A percentile compares a stretch with the other conserved stretches of the same genome.
Evolutionary conservation across 2,329 filamentous ascomycete species (phyloP).

Genomic region (Zasmidium angulare): DNA sequence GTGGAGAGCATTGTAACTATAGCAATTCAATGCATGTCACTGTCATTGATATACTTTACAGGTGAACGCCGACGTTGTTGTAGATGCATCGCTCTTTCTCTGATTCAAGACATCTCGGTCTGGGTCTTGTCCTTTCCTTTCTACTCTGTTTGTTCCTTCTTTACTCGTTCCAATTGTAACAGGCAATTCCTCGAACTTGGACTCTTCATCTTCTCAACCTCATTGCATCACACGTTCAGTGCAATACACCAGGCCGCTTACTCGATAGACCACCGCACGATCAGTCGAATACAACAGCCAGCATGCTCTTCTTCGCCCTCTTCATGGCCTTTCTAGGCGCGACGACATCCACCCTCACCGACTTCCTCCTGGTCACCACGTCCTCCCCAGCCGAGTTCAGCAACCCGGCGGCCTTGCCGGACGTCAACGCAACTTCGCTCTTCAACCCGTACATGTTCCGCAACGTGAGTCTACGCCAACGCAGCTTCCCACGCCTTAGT

Average conservation of each 20-base stretch:
- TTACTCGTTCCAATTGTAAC: too few relatives aligned
- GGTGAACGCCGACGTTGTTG: too few relatives aligned
- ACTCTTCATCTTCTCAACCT: too few relatives aligned
- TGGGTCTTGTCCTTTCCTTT: too few relatives aligned
- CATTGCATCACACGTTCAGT: too few relatives aligned
- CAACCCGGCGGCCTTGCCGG: constrained; percentile 35
- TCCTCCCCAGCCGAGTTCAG: constrained; percentile 25
- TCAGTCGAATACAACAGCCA: neutral
- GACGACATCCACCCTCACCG: constrained; percentile 9
- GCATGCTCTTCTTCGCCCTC: neutral
- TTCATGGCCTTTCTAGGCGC: neutral
- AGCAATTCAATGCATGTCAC: too few relatives aligned
- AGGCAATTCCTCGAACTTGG: too few relatives aligned
- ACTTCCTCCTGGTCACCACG: constrained; percentile 45
- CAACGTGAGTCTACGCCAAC: constrained; percentile 9
- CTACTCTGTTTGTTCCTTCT: too few relatives aligned
- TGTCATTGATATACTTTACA: too few relatives aligned
- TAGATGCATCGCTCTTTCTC: too few relatives aligned
- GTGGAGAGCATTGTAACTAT: neutral
- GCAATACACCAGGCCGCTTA: too few relatives aligned
- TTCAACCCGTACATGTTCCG: constrained; percentile 33
- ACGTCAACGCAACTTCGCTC: constrained; percentile 40
- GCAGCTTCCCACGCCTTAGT: neutral
- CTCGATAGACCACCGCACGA: neutral
- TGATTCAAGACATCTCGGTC: too few relatives aligned